Conservation (phyloP, 2,329 filamentous ascomycete species). For the Diplocarpon rosae region DNA sequence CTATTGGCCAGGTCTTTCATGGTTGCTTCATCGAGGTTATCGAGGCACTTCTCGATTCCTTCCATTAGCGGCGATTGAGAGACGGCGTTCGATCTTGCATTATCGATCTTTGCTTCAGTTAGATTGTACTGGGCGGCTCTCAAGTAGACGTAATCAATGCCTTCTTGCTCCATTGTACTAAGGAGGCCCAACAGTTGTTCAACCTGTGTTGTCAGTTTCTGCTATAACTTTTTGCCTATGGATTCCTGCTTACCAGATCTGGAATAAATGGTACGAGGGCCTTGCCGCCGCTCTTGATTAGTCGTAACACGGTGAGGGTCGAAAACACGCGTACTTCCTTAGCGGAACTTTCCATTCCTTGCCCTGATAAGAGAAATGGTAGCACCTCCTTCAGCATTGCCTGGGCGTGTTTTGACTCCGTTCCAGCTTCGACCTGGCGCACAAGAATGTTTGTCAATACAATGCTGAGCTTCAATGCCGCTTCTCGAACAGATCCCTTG, state of each 20-base stretch:
- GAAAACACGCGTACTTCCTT: conserved; percentile 81
- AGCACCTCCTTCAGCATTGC: conserved; percentile 79
- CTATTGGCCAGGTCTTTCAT: conserved; percentile 63
- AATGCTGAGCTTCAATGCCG: conserved; percentile 73
- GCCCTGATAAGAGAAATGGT: conserved; percentile 80
- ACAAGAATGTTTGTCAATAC: conserved; percentile 77
- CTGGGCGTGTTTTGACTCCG: conserved; percentile 55
- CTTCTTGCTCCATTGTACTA: conserved; percentile 80
- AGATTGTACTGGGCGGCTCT: conserved; percentile 76
- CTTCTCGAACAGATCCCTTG: conserved; percentile 75
- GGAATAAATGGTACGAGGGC: conserved; percentile 72
- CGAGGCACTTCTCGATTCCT: conserved; percentile 79
- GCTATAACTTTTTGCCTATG: not conserved
- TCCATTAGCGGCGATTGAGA: conserved; percentile 84
- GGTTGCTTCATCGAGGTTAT: conserved; percentile 67
- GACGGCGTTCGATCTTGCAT: conserved; percentile 69
- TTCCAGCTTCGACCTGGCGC: conserved; percentile 71
- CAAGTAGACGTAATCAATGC: conserved; percentile 85
- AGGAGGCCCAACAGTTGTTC: conserved; percentile 71
- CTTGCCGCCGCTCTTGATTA: conserved; percentile 80
- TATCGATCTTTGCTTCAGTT: conserved; percentile 83
- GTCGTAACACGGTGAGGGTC: conserved; percentile 71
- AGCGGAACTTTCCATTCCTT: conserved; percentile 79
- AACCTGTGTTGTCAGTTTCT: conserved; percentile 31
- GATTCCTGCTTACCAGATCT: conserved; percentile 38